These are phyloP conservation scores for Mesotaenium endlicherianum DNA, from an alignment of 139 green algal genomes.

Conservation along the genomic window DNA sequence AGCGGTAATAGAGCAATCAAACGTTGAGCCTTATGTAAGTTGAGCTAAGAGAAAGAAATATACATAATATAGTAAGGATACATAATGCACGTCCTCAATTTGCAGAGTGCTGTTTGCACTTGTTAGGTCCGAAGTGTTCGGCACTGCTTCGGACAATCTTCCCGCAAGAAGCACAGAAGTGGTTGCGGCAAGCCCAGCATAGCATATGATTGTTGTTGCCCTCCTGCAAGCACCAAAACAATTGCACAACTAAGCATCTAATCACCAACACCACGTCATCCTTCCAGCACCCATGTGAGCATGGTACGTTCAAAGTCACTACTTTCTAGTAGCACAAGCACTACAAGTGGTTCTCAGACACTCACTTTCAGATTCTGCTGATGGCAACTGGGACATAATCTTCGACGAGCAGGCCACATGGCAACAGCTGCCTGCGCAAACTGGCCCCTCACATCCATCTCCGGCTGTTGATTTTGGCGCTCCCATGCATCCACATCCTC, in stretches of 20 bases:
- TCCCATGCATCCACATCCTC: slow-evolving; percentile 22
- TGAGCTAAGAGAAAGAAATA: too few species aligned
- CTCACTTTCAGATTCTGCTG: slow-evolving; percentile 1
- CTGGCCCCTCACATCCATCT: neutral
- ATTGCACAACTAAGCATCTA: neutral
- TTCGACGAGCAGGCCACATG: neutral
- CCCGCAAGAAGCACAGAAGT: slow-evolving; percentile 3
- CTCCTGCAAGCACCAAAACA: neutral
- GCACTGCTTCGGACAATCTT: neutral
- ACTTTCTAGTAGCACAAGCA: neutral
- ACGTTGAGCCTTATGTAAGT: too few species aligned
- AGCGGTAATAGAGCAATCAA: too few species aligned
- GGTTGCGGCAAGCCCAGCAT: slow-evolving; percentile 2
- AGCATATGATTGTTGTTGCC: slow-evolving; percentile 27
- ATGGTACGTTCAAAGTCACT: neutral
- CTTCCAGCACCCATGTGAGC: neutral
- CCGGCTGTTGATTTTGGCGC: neutral
- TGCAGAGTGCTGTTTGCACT: slow-evolving; percentile 15
- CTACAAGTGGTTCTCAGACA: neutral
- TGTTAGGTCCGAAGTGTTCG: neutral
- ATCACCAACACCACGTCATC: neutral
- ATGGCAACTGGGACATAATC: neutral
- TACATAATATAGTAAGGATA: neutral
- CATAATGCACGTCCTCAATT: neutral
- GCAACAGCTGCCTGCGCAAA: neutral